These are phyloP conservation scores for Tagetes erecta DNA, from an alignment of 129 eudicot species.

Conservation along the genomic window DNA sequence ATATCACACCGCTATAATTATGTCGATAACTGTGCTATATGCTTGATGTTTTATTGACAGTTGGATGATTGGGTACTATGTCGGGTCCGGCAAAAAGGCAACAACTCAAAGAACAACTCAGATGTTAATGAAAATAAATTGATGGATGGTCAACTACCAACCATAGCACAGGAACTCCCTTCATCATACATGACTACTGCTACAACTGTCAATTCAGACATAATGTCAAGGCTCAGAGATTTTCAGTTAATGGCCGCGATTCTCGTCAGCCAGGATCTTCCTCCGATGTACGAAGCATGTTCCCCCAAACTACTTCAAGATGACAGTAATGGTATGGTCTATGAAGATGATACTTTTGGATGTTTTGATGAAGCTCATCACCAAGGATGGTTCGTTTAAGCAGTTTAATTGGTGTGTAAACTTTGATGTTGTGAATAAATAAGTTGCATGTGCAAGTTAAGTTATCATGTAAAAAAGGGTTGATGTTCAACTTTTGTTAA, in stretches of 20 bases:
- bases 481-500: slow-evolving; percentile 2
- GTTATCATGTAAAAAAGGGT: slow-evolving; percentile 22
- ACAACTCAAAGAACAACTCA: slow-evolving; percentile 62
- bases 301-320: slow-evolving; percentile 34
- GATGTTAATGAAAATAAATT: slow-evolving; percentile 34
- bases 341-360: slow-evolving; percentile 13
- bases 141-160: slow-evolving; percentile 18
- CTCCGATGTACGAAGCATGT: slow-evolving; percentile 28
- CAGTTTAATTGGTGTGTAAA: slow-evolving; percentile 17
- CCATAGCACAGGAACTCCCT: slow-evolving; percentile 47
- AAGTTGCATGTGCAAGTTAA: slow-evolving; percentile 15
- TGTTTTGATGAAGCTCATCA: slow-evolving; percentile 19
- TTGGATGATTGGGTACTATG: slow-evolving; percentile 79
- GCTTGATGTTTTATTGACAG: slow-evolving; percentile 32
- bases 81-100: slow-evolving; percentile 69
- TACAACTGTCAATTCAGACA: slow-evolving; percentile 27
- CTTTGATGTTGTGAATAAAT: neutral
- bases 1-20: neutral
- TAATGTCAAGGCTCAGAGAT: slow-evolving; percentile 31
- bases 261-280: slow-evolving; percentile 49
- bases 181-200: slow-evolving; percentile 35
- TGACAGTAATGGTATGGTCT: slow-evolving; percentile 15
- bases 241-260: slow-evolving; percentile 42
- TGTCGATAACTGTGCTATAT: neutral
- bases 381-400: slow-evolving; percentile 23